Base-by-base conservation (phyloP, 805 yeast species). In the Candida tallmaniae region DNA sequence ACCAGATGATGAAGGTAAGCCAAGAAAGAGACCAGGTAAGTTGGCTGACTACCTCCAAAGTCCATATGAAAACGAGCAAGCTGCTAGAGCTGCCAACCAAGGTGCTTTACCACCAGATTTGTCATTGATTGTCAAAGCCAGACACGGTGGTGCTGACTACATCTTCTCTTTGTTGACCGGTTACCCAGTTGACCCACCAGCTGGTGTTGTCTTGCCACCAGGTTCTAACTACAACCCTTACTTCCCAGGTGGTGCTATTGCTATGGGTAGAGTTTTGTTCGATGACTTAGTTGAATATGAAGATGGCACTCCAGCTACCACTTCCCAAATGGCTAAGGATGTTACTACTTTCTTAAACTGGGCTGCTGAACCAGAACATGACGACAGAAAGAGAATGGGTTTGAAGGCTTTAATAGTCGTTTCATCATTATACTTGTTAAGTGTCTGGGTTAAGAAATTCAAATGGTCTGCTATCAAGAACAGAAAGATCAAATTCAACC, bases 231-330 rank as follows among this genome's bases (percentile, higher is more conserved):
- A 93, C 73, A 93, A 93, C 78, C 98, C 98, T 58, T 93, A 93
- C 76, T 93, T 93, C 96, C 97, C 98, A 63, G 97, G 97, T 70
- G 97, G 98, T 48, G 76, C 97, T 27, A 90, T 93, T 73, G 98
- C 96, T 52, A 93, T 93, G 98, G 97, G 86, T 60, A 85, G 98
- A 73, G 97, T 90, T 40, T 75, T 93, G 64, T 93, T 89, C 52
- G 98, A 93, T 61, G 98, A 86, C 48, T 75, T 93, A 58, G 98
- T 93, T 46, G 98, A 93, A 74, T 93, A 80, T 69, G 98, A 93
- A 65, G 98, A 93, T 63, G 98, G 98, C 59, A 93, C 98, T 40
- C 96, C 95, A 40, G 97, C 98, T 35, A 80, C 97, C 35, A 83
- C 97, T 45, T 82, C 97, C 38, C 98, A 93, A 74, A 89, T 90